A percentile compares a stretch with the other conserved stretches of the same genome.
phyloP scores from a whole-genome alignment of 371 early-diverging fungal genomes.

The Rhizopus microsporus region DNA sequence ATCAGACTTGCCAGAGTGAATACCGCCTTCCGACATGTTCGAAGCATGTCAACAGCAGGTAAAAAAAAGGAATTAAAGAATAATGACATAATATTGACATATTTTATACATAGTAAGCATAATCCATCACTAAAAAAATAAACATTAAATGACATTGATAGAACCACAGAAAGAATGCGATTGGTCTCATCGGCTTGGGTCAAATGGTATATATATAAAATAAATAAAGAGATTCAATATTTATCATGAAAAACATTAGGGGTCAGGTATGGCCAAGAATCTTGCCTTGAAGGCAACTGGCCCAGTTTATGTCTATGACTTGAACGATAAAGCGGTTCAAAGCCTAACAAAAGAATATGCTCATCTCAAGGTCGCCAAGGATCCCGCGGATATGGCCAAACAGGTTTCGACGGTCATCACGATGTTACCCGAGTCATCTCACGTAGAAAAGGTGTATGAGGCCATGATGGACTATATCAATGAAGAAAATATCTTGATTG shows the following conservation, averaged over 20 bases:
- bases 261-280: constrained; percentile 90
- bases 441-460: constrained; percentile 80
- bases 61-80: background rate
- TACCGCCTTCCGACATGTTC: constrained; percentile 5
- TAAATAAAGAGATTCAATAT: background rate
- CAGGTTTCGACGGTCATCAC: constrained; percentile 82
- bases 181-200: constrained; percentile 95
- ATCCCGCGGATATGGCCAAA: constrained; percentile 73
- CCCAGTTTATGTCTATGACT: constrained; percentile 73
- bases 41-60: constrained; percentile 21
- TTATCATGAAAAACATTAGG: constrained; percentile 31
- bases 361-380: constrained; percentile 54
- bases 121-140: background rate
- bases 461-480: constrained; percentile 61
- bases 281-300: constrained; percentile 62
- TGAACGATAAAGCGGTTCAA: constrained; percentile 56
- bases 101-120: background rate
- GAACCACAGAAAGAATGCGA: constrained; percentile 37
- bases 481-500: constrained; percentile 68
- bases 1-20: background rate
- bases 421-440: constrained; percentile 87
- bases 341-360: constrained; percentile 51
- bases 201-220: constrained; percentile 75
- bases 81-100: background rate
- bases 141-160: background rate